These are phyloP conservation scores for Mucor racemosus DNA, from an alignment of 371 early-diverging fungal genomes.

Conservation along the genomic window DNA sequence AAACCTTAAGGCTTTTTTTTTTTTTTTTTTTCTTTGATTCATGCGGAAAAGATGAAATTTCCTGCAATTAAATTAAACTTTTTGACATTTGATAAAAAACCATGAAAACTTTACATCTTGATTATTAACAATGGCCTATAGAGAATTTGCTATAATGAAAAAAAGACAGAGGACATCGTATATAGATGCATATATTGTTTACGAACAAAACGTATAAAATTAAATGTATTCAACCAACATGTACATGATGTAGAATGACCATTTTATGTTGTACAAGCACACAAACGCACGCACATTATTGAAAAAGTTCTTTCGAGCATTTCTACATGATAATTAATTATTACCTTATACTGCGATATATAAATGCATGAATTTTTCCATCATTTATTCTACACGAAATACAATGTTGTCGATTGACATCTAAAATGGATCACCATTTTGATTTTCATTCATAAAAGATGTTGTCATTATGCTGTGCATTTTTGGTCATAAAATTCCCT, in stretches of 20 bases:
- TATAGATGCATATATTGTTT: not conserved
- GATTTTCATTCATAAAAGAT: not conserved
- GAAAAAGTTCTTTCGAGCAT: no score
- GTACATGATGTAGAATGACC: not conserved
- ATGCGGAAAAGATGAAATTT: not conserved
- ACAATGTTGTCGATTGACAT: not conserved
- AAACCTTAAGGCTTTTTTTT: not conserved
- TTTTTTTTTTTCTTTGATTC: not conserved
- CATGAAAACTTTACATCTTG: not conserved
- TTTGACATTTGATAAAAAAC: not conserved
- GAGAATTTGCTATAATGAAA: no score
- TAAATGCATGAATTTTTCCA: not conserved
- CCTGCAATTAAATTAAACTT: not conserved
- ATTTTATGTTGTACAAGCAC: not conserved
- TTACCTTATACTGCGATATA: no score
- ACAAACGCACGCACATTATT: not conserved
- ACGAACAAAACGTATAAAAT: not conserved
- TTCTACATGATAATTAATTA: no score
- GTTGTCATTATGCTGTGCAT: not conserved
- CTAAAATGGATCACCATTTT: not conserved
- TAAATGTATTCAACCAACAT: not conserved
- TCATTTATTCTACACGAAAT: not conserved
- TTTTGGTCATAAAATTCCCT: not conserved
- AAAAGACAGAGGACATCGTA: no score
- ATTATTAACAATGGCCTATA: not conserved